These are phyloP conservation scores for Pueraria montana DNA, from an alignment of 306 rosid genomes.

Conservation along the genomic window DNA sequence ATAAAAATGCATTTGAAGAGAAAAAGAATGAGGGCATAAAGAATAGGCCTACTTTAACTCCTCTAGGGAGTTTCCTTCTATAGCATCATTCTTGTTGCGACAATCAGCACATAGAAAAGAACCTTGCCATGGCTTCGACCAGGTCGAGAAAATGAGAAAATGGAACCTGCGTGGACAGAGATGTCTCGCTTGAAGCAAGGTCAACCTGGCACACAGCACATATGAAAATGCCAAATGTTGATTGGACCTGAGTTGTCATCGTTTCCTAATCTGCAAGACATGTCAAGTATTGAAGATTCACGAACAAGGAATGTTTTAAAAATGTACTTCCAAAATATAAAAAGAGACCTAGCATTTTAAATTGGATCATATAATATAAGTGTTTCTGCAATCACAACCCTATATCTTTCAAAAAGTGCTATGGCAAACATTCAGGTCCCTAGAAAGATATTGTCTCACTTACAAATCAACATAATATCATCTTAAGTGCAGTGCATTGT, in stretches of 20 bases:
- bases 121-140: slow-evolving; percentile 85
- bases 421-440: not conserved
- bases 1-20: not conserved
- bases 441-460: not conserved
- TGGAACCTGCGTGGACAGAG: not conserved
- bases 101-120: slow-evolving; percentile 79
- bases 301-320: too few species aligned
- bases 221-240: slow-evolving; percentile 65
- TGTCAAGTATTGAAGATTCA: not conserved
- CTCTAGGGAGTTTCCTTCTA: slow-evolving; percentile 85
- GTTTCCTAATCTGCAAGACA: slow-evolving; percentile 69
- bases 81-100: slow-evolving; percentile 85
- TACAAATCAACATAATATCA: not conserved
- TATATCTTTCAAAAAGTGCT: not conserved
- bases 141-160: slow-evolving; percentile 67
- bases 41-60: slow-evolving; percentile 67
- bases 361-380: not conserved
- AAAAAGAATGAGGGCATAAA: slow-evolving; percentile 45
- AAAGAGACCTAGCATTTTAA: not conserved
- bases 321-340: too few species aligned
- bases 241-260: slow-evolving; percentile 63
- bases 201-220: slow-evolving; percentile 84
- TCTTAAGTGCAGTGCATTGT: not conserved
- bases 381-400: not conserved
- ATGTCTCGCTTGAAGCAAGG: slow-evolving; percentile 56